Percentiles rank a stretch among this genome's conserved stretches.
These are phyloP conservation scores for Fragilariopsis cylindrus DNA, from an alignment of 108 stramenopile species.

Conservation along the genomic window DNA sequence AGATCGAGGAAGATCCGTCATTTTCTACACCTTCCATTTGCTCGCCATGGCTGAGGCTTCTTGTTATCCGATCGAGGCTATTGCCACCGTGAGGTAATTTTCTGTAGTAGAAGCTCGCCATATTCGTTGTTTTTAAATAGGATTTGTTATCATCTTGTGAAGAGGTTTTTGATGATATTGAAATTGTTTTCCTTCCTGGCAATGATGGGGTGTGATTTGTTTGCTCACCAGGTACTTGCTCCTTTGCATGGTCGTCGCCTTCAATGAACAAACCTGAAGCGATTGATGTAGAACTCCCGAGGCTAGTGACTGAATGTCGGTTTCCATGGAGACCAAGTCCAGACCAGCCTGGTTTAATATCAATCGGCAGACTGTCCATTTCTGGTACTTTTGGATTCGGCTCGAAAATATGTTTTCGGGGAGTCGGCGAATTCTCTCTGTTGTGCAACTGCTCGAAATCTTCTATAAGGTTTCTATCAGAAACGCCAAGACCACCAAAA, in stretches of 20 bases:
- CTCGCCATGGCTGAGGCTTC: slow-evolving; percentile 19
- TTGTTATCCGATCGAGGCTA: slow-evolving; percentile 4
- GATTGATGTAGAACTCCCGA: slow-evolving; percentile 51
- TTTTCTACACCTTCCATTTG: slow-evolving; percentile 7
- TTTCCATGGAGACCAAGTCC: slow-evolving; percentile 84
- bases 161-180: background rate
- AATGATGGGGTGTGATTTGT: slow-evolving; percentile 13
- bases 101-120: slow-evolving; percentile 91
- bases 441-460: slow-evolving; percentile 22
- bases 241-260: slow-evolving; percentile 44
- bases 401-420: background rate
- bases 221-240: slow-evolving; percentile 41
- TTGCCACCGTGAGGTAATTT: slow-evolving; percentile 32
- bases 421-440: background rate
- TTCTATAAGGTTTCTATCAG: slow-evolving; percentile 54
- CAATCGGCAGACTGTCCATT: slow-evolving; percentile 24
- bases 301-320: slow-evolving; percentile 59
- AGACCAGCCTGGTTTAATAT: slow-evolving; percentile 68
- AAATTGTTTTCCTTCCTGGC: background rate
- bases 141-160: slow-evolving; percentile 12
- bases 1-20: background rate
- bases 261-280: slow-evolving; percentile 80
- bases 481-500: slow-evolving; percentile 68
- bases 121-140: slow-evolving; percentile 84
- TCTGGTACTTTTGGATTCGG: background rate